Base-by-base conservation (phyloP, 495 filamentous ascomycete genomes). In the Choiromyces venosus region DNA sequence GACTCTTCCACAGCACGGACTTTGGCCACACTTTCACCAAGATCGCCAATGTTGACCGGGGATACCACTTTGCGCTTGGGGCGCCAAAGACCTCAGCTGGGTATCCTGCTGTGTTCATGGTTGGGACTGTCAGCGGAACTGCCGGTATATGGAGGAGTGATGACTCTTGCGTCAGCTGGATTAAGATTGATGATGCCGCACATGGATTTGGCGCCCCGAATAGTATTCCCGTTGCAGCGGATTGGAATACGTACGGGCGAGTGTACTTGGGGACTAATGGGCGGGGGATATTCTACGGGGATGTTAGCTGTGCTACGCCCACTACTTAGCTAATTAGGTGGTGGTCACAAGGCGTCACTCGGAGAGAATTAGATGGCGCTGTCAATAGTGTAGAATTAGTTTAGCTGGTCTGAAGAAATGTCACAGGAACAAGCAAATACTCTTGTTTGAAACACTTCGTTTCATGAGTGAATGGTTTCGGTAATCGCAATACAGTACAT, bases 201-300 rank as follows among this genome's bases (percentile, higher is more conserved):
- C 86, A 88, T 70, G 86, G 87, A 4, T 87, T 88, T 72, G 87
- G 86, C 9, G 76, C 84, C 7, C 83, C 87, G 9, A 80, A 82
- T 69, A 78, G 81, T 44, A 85, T 84, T 72, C 83, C 79, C 69
- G 78, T 88, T 19, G 84, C 82, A 18, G 86, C 85, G 19, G 86
- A 85, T 73, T 82, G 83, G 70, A 86, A 85, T 37, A 82, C 83
- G 10, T 84, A 83, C 35, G 85, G 85, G 29, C 68, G 84, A 72
- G 87, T 89, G 0, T 88, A 86, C 72, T 82, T 89, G 40, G 88
- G 87, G 1, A 89, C 87, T 0, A 89, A 89, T 65, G 88, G 88
- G 0, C 83, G 87, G 4, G 87, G 87, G 46, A 87, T 87, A 7
- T 84, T 89, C 38, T 87, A 85, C 73, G 87, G 76, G 3, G 72